Base-by-base conservation (phyloP, 2,329 filamentous ascomycete genomes). In the Metarhizium rileyi region DNA sequence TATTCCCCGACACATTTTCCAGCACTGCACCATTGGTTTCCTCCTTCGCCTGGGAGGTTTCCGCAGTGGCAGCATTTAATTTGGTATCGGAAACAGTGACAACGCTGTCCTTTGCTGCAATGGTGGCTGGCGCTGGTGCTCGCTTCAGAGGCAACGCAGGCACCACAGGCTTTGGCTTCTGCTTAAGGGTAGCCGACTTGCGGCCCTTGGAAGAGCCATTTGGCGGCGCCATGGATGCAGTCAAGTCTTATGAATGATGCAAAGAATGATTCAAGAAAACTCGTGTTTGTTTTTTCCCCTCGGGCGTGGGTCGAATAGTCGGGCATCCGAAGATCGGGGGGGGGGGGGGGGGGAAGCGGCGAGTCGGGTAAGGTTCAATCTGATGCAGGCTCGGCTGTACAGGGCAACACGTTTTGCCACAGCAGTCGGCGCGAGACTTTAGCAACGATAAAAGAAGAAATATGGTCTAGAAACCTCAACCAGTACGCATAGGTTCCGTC, bases 141-240 rank as follows among this genome's bases (percentile, higher is more conserved):
- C 67, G 66, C 55, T 68, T 70, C 46, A 70, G 55, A 45, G 68
- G 68, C 43, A 70, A 63, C 49, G 62, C 68, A 51, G 68, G 68
- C 50, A 66, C 58, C 38, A 70, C 60, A 44, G 64, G 59, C 54
- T 65, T 67, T 50, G 59, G 53, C 50, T 55, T 58, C 48, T 63
- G 60, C 58, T 61, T 64, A 56, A 55, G 56, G 44, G 55, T 48
- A 49, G 55, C 59, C 51, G 56, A 55, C 55, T 61, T 61, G 55
- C 65, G 65, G 56, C 59, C 50, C 57, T 62, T 65, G 53, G 55
- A 57, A 42, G 61, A 59, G 55, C 61, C 63, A 57, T 61, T 66
- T 47, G 56, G 49, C 40, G 66, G 65, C 48, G 64, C 62, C 66
- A 69, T 69, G 52, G 26, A 53, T 43, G 36, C 44, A 44, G 42